Evolutionary conservation across 2,329 filamentous ascomycete species (phyloP).

Genomic region (Fusarium continuum): DNA sequence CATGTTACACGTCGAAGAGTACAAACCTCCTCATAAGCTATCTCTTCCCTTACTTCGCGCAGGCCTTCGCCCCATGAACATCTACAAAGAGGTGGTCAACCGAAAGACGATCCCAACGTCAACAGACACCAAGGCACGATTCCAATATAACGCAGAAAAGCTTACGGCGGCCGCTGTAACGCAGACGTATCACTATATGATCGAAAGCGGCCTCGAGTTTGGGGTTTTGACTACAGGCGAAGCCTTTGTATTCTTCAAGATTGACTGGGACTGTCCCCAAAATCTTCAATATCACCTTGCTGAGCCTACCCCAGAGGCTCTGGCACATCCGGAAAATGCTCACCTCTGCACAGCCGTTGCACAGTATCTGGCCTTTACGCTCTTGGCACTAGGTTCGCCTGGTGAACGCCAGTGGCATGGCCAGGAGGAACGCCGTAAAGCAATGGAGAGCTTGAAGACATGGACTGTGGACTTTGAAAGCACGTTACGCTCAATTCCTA

Average conservation of each 20-base stretch:
- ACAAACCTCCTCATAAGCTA: constrained; percentile 59
- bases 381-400: background rate
- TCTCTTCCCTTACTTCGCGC: constrained; percentile 52
- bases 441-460: background rate
- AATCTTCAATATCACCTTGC: constrained; percentile 9
- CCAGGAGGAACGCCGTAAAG: background rate
- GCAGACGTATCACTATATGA: constrained; percentile 61
- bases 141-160: constrained; percentile 49
- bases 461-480: background rate
- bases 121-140: constrained; percentile 43
- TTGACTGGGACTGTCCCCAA: constrained; percentile 8
- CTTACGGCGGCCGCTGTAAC: constrained; percentile 55
- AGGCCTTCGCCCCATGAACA: constrained; percentile 54
- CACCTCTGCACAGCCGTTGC: background rate
- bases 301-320: background rate
- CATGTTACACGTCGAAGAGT: constrained; percentile 52
- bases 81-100: constrained; percentile 49
- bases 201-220: constrained; percentile 55
- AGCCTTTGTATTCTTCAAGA: background rate
- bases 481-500: background rate
- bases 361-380: background rate
- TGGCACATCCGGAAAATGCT: background rate
- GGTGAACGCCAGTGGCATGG: background rate
- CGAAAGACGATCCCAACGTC: constrained; percentile 40
- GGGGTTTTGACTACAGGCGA: constrained; percentile 46